Conservation (phyloP, 441 rosid genomes). For the Populus hybrid region DNA sequence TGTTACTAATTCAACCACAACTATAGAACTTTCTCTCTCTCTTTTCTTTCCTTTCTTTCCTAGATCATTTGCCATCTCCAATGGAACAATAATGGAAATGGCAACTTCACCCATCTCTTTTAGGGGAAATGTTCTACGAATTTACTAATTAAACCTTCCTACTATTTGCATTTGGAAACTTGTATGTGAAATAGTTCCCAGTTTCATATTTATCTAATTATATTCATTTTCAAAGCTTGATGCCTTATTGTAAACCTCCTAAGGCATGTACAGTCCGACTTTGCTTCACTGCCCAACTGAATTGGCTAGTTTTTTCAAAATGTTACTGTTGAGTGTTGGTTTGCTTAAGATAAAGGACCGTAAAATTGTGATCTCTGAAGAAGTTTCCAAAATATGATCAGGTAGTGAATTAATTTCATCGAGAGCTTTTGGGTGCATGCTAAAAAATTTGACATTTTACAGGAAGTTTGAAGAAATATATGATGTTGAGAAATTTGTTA, state of each 20-base stretch:
- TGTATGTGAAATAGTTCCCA: not conserved
- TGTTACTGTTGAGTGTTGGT: not conserved
- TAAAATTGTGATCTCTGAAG: not conserved
- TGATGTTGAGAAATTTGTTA: constrained; percentile 64
- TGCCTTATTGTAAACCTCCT: not conserved
- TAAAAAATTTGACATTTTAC: constrained; percentile 25
- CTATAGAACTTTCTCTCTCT: not conserved
- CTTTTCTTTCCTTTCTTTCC: no score
- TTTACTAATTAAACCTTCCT: not conserved
- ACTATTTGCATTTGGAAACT: not conserved
- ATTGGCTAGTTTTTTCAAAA: not conserved
- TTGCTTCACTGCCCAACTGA: not conserved
- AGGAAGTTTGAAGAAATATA: constrained; percentile 93
- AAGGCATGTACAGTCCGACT: not conserved
- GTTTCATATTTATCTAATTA: not conserved
- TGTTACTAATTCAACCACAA: not conserved
- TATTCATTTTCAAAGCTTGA: not conserved
- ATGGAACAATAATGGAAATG: not conserved
- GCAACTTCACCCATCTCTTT: not conserved
- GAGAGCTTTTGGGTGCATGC: constrained; percentile 1
- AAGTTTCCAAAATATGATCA: constrained; percentile 2
- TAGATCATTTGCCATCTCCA: not conserved
- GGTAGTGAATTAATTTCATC: not conserved
- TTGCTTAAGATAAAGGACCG: not conserved
- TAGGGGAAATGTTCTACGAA: not conserved